These are phyloP conservation scores for Cyberlindnera petersonii DNA, from an alignment of 805 yeast species.

Conservation along the genomic window DNA sequence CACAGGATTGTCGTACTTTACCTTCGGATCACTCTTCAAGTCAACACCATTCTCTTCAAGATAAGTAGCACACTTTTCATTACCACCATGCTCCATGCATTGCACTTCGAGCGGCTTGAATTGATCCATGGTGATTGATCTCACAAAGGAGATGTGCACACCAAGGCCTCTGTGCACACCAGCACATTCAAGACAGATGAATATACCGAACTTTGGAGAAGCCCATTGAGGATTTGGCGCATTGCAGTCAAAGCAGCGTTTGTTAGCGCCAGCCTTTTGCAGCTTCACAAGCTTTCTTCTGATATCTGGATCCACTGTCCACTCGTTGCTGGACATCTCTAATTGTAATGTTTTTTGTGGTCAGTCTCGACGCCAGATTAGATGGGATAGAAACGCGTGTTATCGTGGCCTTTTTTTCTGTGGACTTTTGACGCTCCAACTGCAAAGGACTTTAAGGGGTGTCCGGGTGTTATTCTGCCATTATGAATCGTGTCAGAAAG, in stretches of 20 bases:
- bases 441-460: neutral
- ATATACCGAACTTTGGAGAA: conserved; percentile 95
- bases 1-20: conserved; percentile 81
- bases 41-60: conserved; percentile 72
- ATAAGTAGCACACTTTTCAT: conserved; percentile 65
- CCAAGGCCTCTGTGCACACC: conserved; percentile 95
- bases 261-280: conserved; percentile 80
- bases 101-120: conserved; percentile 88
- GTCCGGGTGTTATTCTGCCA: conserved; percentile 4
- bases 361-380: neutral
- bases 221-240: conserved; percentile 99
- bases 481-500: neutral
- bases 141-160: conserved; percentile 92
- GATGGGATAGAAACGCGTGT: too few relatives aligned
- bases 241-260: conserved; percentile 87
- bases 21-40: conserved; percentile 54
- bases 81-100: conserved; percentile 94
- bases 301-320: conserved; percentile 93
- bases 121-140: conserved; percentile 98
- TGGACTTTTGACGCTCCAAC: neutral
- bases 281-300: conserved; percentile 72
- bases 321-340: conserved; percentile 31
- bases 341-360: neutral
- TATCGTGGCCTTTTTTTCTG: neutral
- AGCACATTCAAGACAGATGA: conserved; percentile 96